Percentiles rank a stretch among this genome's conserved stretches.
These are phyloP conservation scores for Salix udensis DNA, from an alignment of 345 rosid species.

Conservation along the genomic window DNA sequence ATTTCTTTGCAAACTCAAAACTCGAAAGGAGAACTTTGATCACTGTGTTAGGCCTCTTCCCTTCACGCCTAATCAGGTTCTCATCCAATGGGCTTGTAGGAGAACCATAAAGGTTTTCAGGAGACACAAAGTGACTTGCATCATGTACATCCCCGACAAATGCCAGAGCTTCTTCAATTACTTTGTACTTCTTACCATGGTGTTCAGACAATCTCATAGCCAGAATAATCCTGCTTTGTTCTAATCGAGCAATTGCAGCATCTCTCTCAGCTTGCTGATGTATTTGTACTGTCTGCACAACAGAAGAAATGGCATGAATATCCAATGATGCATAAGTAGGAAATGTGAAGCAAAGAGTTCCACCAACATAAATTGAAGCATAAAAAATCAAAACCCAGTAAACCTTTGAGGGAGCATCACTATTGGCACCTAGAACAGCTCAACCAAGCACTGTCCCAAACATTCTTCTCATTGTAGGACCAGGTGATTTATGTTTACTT, in stretches of 20 bases:
- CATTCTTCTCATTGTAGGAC: neutral
- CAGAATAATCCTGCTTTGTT: conserved; percentile 86
- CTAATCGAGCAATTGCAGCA: conserved; percentile 76
- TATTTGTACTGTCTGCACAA: conserved; percentile 60
- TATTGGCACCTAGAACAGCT: neutral
- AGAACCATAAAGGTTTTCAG: conserved; percentile 48
- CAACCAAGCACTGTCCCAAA: neutral
- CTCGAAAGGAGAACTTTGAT: conserved; percentile 49
- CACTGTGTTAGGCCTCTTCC: conserved; percentile 34
- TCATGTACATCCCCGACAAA: conserved; percentile 71
- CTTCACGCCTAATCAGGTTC: conserved; percentile 24
- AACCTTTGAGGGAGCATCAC: neutral
- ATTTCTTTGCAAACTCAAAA: conserved; percentile 54
- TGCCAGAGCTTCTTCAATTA: conserved; percentile 80
- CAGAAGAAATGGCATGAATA: conserved; percentile 1
- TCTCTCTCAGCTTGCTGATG: conserved; percentile 91
- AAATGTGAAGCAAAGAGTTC: neutral
- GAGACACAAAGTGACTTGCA: conserved; percentile 44
- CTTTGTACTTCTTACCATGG: conserved; percentile 75
- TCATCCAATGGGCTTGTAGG: conserved; percentile 35
- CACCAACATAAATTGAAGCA: neutral
- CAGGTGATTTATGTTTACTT: neutral
- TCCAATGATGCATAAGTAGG: neutral
- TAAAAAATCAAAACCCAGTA: neutral
- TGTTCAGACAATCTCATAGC: conserved; percentile 83